phyloP scores from a whole-genome alignment of 2,329 filamentous ascomycete genomes.

The Exophiala alcalophila region DNA sequence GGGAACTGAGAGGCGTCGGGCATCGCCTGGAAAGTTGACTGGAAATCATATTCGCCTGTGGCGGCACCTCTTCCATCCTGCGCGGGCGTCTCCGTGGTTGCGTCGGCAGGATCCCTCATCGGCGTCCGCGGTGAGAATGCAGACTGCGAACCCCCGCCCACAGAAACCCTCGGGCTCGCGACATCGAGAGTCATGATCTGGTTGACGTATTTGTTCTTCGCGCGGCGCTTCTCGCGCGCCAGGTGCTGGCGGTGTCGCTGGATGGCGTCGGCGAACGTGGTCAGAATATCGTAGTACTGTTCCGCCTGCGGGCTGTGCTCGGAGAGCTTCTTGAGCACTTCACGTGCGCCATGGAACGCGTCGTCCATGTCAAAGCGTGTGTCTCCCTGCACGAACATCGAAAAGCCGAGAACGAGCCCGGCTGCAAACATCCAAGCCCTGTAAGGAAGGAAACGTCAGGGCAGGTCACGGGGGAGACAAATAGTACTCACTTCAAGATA shows the following conservation, averaged over 20 bases:
- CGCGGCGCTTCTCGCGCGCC: conserved; percentile 33
- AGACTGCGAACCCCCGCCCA: conserved; percentile 8
- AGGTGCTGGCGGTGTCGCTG: conserved; percentile 41
- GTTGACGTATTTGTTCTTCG: conserved; percentile 35
- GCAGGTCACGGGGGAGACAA: background rate
- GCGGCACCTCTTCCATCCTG: too few relatives aligned
- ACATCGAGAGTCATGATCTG: conserved; percentile 37
- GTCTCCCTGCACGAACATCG: conserved; percentile 52
- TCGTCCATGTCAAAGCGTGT: conserved; percentile 46
- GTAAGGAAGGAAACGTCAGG: conserved; percentile 4
- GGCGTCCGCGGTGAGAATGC: conserved; percentile 6
- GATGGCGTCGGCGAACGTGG: conserved; percentile 47
- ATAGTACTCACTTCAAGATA: conserved; percentile 52
- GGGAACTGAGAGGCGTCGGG: conserved; percentile 6
- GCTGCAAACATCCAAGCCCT: conserved; percentile 57
- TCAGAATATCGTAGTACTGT: conserved; percentile 58
- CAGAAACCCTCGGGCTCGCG: too few relatives aligned
- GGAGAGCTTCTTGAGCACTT: conserved; percentile 50
- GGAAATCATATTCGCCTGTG: conserved; percentile 2
- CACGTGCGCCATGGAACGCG: conserved; percentile 51
- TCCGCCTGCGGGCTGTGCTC: conserved; percentile 54
- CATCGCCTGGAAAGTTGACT: conserved; percentile 2
- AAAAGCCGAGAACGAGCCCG: conserved; percentile 56
- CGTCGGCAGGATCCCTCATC: background rate
- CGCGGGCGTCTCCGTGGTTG: background rate